Evolutionary conservation across 192 early-diverging fungal species (phyloP).

Genomic region (Geranomyces michiganensis): DNA sequence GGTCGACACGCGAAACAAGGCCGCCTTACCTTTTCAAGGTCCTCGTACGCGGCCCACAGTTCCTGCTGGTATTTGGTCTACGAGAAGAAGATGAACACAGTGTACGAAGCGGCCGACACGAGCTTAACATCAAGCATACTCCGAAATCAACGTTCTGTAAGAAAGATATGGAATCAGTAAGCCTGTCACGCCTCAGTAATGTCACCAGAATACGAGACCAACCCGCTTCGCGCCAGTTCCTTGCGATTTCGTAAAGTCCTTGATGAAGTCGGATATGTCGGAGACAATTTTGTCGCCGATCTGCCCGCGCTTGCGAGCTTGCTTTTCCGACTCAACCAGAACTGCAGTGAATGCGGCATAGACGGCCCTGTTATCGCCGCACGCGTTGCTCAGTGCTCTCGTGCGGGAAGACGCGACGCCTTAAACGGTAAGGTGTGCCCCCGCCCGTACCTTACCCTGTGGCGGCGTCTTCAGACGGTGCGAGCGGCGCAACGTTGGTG

Average conservation of each 20-base stretch:
- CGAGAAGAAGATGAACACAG: not conserved
- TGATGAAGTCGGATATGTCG: conserved; percentile 47
- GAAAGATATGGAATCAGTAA: not conserved
- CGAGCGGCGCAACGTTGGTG: conserved; percentile 14
- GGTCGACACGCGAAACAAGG: not conserved
- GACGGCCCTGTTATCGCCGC: conserved; percentile 21
- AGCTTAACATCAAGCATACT: conserved; percentile 12
- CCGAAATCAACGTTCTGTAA: conserved; percentile 35
- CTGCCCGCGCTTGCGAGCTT: conserved; percentile 28
- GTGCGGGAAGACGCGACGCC: not conserved
- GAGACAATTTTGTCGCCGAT: conserved; percentile 35
- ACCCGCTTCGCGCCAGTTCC: conserved; percentile 37
- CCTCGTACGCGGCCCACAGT: conserved; percentile 46
- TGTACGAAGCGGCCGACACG: too few species aligned
- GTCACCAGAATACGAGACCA: conserved; percentile 15
- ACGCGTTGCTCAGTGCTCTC: not conserved
- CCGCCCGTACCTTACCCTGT: conserved; percentile 8
- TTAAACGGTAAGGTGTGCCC: not conserved
- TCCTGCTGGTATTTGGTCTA: conserved; percentile 49
- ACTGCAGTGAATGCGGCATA: conserved; percentile 44
- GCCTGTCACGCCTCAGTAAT: not conserved
- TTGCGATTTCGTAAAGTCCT: conserved; percentile 45
- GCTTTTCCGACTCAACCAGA: conserved; percentile 43
- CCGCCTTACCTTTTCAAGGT: conserved; percentile 45
- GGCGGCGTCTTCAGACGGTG: conserved; percentile 12